Evolutionary conservation across 345 rosid species (phyloP), one percentile per base, ranked within the genome.

Genomic region (Orychophragmus violaceus): DNA sequence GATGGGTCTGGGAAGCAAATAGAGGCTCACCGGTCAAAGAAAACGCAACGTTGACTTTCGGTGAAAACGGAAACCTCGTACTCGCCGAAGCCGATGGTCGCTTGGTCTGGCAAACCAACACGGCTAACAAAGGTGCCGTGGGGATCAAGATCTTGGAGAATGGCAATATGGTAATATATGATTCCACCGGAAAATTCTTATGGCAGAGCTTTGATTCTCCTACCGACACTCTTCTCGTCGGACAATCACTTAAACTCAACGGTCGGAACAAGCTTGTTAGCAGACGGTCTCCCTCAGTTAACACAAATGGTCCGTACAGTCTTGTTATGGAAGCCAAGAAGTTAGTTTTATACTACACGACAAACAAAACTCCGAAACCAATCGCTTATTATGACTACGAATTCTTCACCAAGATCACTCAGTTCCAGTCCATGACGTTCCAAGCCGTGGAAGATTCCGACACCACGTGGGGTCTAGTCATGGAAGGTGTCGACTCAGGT

Each of bases 1-100:
- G 86, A 11, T 83, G 83, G 85, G 94, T 84, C 0, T 88, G 91
- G 94, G 91, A 86, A 62, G 97, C 91, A 12, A 86, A 85, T 60
- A 46, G 84, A 1, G 82, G 82, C 62, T 80, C 74, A 28, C 97
- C 87, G 1, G 90, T 88, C 28, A 16, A 71, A 8, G 86, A 86
- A 71, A 86, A 86, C 8, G 84, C 91, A 2, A 77, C 86, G 0
- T 51, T 88, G 17, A 53, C 77, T 6, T 60, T 88, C 1, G 84
- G 85, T 0, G 64, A 57, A 2, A 76, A 86, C 3, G 96, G 91
- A 0, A 88, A 86, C 62, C 84, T 82, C 0, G 79, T 80, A 22
- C 63, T 82, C 14, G 87, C 84, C 0, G 81, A 91, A 25, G 70
- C 84, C 1, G 87, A 88, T 13, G 87, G 93, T 13, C 72, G 70